Conservation (phyloP, 768 basidiomycete species). For the Tulasnella sp. region DNA sequence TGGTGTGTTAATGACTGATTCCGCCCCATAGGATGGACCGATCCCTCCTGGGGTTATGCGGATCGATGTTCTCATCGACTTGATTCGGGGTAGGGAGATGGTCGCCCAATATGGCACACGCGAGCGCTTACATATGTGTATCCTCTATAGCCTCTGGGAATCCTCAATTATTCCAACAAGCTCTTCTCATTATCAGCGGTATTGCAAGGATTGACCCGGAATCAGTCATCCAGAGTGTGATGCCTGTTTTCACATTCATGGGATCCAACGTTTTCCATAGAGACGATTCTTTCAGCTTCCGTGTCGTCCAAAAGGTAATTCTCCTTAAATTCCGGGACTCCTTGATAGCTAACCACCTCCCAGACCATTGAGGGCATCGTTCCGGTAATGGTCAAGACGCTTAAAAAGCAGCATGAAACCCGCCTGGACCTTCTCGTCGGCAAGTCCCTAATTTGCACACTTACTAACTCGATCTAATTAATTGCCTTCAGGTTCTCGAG, state of each 20-base stretch:
- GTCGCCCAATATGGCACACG: not conserved
- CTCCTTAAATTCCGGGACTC: not conserved
- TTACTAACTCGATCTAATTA: not conserved
- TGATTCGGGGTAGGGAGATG: conserved; percentile 63
- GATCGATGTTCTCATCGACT: conserved; percentile 79
- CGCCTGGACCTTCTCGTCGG: conserved; percentile 61
- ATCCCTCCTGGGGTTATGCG: conserved; percentile 53
- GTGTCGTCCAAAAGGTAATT: conserved; percentile 83
- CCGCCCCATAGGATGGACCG: not conserved
- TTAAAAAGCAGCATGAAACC: conserved; percentile 54
- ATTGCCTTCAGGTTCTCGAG: conserved; percentile 48
- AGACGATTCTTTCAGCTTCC: conserved; percentile 93
- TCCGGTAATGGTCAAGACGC: conserved; percentile 82
- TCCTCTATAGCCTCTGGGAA: conserved; percentile 65
- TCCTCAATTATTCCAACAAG: conserved; percentile 93
- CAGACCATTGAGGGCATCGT: conserved; percentile 92
- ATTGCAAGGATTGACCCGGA: conserved; percentile 82
- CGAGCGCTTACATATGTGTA: not conserved
- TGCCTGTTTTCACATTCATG: conserved; percentile 99
- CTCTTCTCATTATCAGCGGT: conserved; percentile 78
- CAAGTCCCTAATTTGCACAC: conserved; percentile 17
- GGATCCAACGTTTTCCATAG: conserved; percentile 97
- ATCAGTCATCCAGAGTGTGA: conserved; percentile 87
- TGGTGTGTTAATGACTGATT: not conserved
- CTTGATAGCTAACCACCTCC: not conserved